Evolutionary conservation across 1,284 basidiomycete genomes (phyloP), one percentile per base, ranked within the genome.

Genomic region (Tilletia caries): DNA sequence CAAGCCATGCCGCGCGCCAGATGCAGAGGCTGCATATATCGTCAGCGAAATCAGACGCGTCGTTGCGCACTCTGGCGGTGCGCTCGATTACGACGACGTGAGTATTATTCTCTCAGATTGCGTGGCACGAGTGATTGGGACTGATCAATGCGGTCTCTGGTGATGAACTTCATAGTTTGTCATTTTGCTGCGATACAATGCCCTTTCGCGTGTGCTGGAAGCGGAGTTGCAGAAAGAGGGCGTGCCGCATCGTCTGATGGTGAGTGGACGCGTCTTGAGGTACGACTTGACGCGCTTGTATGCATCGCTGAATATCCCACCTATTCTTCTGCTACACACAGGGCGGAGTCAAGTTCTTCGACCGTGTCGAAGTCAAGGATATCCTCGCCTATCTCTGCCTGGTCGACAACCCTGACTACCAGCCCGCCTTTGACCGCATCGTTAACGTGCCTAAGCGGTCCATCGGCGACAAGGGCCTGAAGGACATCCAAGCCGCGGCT

Each of bases 341-440:
- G 54, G 90, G 89, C 18, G 92, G 92, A 0, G 89, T 91, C 82
- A 91, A 90, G 82, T 94, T 94, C 87, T 95, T 94, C 78, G 91
- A 94, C 73, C 89, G 92, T 8, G 72, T 71, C 68, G 82, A 84
- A 87, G 88, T 96, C 80, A 94, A 93, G 85, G 92, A 94, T 81
- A 76, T 95, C 27, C 85, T 95, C n/a, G 90, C 91, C 1, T 95
- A 95, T 62, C 68, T 83, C 12, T 69, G 74, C 1, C 86, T 95
- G 1, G 86, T 91, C 1, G 92, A 94, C 76, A 95, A 95, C 80
- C 89, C 91, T 0, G 85, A 86, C 15, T 95, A 91, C 77, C 86
- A 75, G 0, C 77, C 80, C 0, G 92, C 92, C 0, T 91, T 95
- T 73, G 81, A 86, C n/a, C 88, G 93, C 23, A 88, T 90, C 0